Evolutionary conservation across 441 rosid genomes (phyloP), one percentile per base, ranked within the genome.

Genomic region (Brassica hybrid): DNA sequence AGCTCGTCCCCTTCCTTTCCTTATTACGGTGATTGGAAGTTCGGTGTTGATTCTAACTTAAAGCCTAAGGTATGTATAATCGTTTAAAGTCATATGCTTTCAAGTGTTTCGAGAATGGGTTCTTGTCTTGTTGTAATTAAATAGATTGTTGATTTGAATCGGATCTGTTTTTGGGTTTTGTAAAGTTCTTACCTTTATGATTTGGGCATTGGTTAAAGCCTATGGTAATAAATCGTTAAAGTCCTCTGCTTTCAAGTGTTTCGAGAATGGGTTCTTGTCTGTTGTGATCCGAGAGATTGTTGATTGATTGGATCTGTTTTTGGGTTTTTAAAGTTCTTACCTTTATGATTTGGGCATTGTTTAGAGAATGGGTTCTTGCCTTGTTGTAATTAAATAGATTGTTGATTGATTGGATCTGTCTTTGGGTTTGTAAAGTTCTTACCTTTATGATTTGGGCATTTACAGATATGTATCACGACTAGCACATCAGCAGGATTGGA

Each of bases 1-100:
- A 86, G 87, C 82, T 86, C 89, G 58, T 89, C 96, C n/a, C 96
- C 97, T 75, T 91, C 98, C 0, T 90, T 95, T 73, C 98, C 99
- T 56, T 94, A 90, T 81, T 90, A 85, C 61, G 88, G 82, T 32
- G 94, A 93, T 74, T 90, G 96, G 97, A 95, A 89, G 76, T 82
- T 89, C 57, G 97, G 89, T 69, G 82, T 83, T 74, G 89, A 86
- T 11, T 13, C 92, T 79, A 88, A 80, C 78, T 68, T 91, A 72
- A 88, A 84, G 79, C 99, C 99, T 34, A 93, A 87, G 97, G 98
- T 91, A 65, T 27, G 8, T 9, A 0, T 36, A 38, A 12, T 11
- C n/a, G n/a, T n/a, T 36, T 36, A 36, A 36, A 36, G 41, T 36
- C 41, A 11, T 36, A 10, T 36, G 41, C 41, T 36, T 36, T 36